Evolutionary conservation across 805 yeast species (phyloP), one percentile per base, ranked within the genome.

Genomic region (Zygotorulaspora danielsina): DNA sequence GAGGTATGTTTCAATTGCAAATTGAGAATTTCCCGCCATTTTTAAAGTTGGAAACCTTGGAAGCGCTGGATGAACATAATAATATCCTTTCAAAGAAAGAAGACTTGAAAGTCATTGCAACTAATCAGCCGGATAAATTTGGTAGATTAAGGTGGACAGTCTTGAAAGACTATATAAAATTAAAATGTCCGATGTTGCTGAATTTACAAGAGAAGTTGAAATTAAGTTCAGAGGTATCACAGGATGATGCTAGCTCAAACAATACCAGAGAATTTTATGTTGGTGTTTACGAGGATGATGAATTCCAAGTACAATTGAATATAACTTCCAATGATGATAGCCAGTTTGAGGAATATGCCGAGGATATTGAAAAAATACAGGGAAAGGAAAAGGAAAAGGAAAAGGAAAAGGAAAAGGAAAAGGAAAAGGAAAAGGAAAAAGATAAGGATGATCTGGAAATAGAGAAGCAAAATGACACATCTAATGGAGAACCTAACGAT

Each of bases 101-200:
- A 32, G 44, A 42, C 4, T 21, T 44, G 17, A 32, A 28, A 17
- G 16, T 33, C 19, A 35, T 51, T 17, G 44, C 38, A 8, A 58
- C 59, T 7, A 46, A 50, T 19, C 48, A 50, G 20, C 46, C 59
- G 16, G 61, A 56, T 11, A 50, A 46, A 32, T 59, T 39, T 40
- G 56, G 57, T 7, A 58, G 59, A 34, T 43, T 61, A 6, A 53
- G 61, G 39, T 67, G 71, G 71, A 62, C 58, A 10, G 61, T 63
- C 1, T 37, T 67, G 12, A 66, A 66, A 45, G 72, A 67, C 43
- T 59, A 55, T 29, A 50, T 67, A 9, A 60, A 65, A 36, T 40
- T 54, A 25, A 59, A 58, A 35, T 60, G 64, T 38, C 59, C 59
- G 11, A 50, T 45, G 25, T 43, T 58, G 35, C 34, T 59, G 18